A percentile compares a stretch with the other conserved stretches of the same genome.
These are phyloP conservation scores for Chloranthus sessilifolius DNA, from an alignment of 164 flowering plant genomes.

Conservation along the genomic window DNA sequence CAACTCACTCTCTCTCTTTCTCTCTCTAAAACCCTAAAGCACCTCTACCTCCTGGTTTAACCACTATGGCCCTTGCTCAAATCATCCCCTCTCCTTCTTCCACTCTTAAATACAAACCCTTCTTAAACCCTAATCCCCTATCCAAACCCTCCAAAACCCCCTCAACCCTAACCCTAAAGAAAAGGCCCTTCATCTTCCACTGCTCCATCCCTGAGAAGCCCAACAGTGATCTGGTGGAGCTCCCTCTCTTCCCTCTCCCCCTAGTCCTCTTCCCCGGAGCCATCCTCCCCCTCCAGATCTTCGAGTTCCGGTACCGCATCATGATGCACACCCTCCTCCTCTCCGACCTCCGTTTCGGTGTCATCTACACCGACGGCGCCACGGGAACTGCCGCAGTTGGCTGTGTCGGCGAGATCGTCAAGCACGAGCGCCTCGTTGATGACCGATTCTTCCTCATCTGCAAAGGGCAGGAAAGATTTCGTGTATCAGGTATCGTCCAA, in stretches of 20 bases:
- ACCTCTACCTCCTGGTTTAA: no score
- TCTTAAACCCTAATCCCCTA: constrained; percentile 11
- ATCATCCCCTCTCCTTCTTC: constrained; percentile 36
- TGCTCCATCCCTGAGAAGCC: constrained; percentile 49
- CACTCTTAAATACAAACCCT: constrained; percentile 27
- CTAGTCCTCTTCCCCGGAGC: constrained; percentile 97
- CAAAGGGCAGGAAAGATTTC: constrained; percentile 91
- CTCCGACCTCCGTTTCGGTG: constrained; percentile 94
- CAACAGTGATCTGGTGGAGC: constrained; percentile 62
- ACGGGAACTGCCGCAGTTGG: constrained; percentile 83
- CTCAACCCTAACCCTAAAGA: constrained; percentile 12
- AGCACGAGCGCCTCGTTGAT: constrained; percentile 91
- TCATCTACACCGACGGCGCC: constrained; percentile 67
- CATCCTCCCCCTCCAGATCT: constrained; percentile 86
- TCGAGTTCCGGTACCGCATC: constrained; percentile 92
- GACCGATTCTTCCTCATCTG: constrained; percentile 95
- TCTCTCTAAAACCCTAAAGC: background rate
- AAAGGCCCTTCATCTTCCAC: constrained; percentile 20
- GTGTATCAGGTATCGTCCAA: constrained; percentile 54
- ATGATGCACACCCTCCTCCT: constrained; percentile 98
- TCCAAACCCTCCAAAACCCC: constrained; percentile 5
- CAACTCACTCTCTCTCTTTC: no score
- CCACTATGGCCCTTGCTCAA: constrained; percentile 60
- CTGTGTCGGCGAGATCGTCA: constrained; percentile 92
- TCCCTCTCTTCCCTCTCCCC: constrained; percentile 92